Evolutionary conservation across 108 stramenopile genomes (phyloP), one percentile per base, ranked within the genome.

Genomic region (Asterionellopsis glacialis): DNA sequence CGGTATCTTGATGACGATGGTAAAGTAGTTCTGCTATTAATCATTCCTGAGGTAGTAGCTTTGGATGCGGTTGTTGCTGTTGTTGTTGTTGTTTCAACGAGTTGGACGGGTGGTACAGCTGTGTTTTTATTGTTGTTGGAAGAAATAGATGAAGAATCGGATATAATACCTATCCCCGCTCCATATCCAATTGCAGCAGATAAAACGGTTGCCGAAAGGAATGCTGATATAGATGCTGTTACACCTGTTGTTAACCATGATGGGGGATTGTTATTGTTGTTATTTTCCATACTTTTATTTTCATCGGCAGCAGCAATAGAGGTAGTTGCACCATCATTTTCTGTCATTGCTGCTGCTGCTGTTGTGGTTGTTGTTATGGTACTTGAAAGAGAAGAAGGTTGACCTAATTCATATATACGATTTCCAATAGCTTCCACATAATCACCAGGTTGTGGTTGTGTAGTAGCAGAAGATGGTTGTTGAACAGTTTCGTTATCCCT

Each of bases 121-220:
- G 23, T 24, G 7, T 26, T 9, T 9, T 11, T 14, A n/a, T 27
- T 1, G 0, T 16, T 33, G 10, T 38, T 6, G 0, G 5, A 33
- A 27, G 5, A 10, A 23, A 16, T 18, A 7, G 25, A 1, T 41
- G n/a, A n/a, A n/a, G n/a, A n/a, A 33, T 57, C 56, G 22, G 44
- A 22, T 41, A 64, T 42, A 1, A 64, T 64, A n/a, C 41, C 39
- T 18, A 70, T 24, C 0, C 69, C 69, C 3, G 69, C 62, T 18
- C 69, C 69, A 45, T 64, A 70, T 40, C 69, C 69, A 24, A 70
- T 65, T 15, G 59, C 60, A 15, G 69, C 69, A 13, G 69, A 70
- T 40, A 70, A 55, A 43, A 70, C 48, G 16, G 69, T 47, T 4
- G 55, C 33, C 14, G 63, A 40, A 11, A 64, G 23, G 13, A 70